Base-by-base conservation (phyloP, 2,329 filamentous ascomycete genomes). In the Waltergamsia citrina region DNA sequence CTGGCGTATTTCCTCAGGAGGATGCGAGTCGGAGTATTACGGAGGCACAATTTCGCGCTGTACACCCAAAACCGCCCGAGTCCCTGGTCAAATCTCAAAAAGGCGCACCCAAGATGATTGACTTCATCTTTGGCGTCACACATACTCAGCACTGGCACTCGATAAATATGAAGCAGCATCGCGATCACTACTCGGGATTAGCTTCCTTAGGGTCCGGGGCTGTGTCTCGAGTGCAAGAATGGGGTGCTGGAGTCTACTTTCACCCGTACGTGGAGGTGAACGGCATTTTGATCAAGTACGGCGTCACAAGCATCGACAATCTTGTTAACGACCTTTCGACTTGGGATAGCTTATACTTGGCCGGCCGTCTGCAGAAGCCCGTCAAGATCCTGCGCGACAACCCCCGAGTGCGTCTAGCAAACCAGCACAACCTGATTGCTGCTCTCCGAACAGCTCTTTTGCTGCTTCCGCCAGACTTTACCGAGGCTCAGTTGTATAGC, bases 321-420 rank as follows among this genome's bases (percentile, higher is more conserved):
- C 67, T 98, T 12, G 88, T 86, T 48, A 72, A 70, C 27, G 92
- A 98, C 53, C 71, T 98, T 17, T 82, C 78, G 20, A 78, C 87
- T 38, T 98, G 92, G 92, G 80, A 94, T 41, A 94, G 86, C 0
- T 67, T 98, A 18, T 98, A 98, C 57, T 74, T 98, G n/a, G 92
- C 93, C 6, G 92, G 92, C 4, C 83, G 92, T 22, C 70, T 98
- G 34, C 92, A 98, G 43, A 98, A 98, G 56, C 92, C 92, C 2
- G 92, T 94, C 58, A 96, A 98, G 65, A 96, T 98, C 44, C 72
- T 98, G 14, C 81, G 88, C 33, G 92, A 98, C 54, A 85, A 98
- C 50, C 85, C 92, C 1, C 80, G 80, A 32, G 87, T 98, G 26
- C 85, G 92, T 21, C 74, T 96, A 21, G 86, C 90, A 5, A 96